Evolutionary conservation across 768 basidiomycete species (phyloP).

Genomic region (Suillus subaureus): DNA sequence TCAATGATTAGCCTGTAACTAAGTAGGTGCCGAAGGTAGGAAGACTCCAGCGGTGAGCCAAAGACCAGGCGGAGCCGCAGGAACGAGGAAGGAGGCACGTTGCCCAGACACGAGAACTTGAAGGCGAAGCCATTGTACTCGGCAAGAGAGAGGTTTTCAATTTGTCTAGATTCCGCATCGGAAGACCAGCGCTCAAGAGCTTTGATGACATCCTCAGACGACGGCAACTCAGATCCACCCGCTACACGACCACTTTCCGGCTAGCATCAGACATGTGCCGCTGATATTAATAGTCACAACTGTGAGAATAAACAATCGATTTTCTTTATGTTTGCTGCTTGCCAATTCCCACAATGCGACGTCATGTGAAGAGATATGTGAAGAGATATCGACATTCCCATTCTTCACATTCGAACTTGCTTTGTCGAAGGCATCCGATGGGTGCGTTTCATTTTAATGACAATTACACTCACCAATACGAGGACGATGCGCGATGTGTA

Average conservation of each 20-base stretch:
- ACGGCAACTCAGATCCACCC: neutral
- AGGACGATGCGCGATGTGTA: neutral
- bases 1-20: too few species aligned
- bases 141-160: too few species aligned
- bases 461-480: neutral
- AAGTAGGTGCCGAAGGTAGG: too few species aligned
- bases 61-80: too few species aligned
- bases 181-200: too few species aligned
- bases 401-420: neutral
- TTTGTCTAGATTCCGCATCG: too few species aligned
- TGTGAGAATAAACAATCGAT: neutral
- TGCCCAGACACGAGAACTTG: too few species aligned
- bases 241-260: neutral
- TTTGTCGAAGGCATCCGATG: neutral
- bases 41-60: too few species aligned
- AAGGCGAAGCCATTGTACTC: too few species aligned
- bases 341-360: constrained; percentile 10
- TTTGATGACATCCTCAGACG: too few species aligned
- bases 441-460: neutral
- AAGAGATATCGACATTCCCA: neutral
- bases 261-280: neutral
- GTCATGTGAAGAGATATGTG: constrained; percentile 2
- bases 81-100: too few species aligned
- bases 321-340: neutral
- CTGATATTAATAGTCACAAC: too few species aligned